phyloP scores from a whole-genome alignment of 768 basidiomycete genomes.

The Tubosaeta sp. region DNA sequence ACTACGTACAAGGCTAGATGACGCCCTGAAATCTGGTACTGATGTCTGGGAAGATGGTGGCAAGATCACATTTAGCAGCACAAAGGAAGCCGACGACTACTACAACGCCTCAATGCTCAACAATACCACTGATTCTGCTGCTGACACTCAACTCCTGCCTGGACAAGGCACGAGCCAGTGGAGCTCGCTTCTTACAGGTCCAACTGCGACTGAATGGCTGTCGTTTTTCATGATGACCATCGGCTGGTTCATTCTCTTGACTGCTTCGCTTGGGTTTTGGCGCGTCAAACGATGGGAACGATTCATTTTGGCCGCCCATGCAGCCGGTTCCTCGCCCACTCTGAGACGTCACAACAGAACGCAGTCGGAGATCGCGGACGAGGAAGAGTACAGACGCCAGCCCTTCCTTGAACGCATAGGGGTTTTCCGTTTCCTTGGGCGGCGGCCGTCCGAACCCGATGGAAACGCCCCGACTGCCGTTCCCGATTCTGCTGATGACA shows the following conservation, averaged over 20 bases:
- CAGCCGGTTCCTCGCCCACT: slow-evolving; percentile 29
- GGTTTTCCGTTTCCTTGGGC: slow-evolving; percentile 12
- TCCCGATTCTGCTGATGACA: slow-evolving; percentile 17
- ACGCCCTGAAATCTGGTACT: slow-evolving; percentile 31
- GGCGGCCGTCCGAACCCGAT: slow-evolving; percentile 9
- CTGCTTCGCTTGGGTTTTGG: slow-evolving; percentile 87
- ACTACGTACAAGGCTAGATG: slow-evolving; percentile 52
- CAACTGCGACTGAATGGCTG: slow-evolving; percentile 87
- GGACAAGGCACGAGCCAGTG: slow-evolving; percentile 18
- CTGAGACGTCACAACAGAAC: slow-evolving; percentile 30
- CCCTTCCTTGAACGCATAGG: slow-evolving; percentile 30
- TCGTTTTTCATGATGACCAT: slow-evolving; percentile 93
- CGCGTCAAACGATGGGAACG: slow-evolving; percentile 87
- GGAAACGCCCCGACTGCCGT: slow-evolving; percentile 5
- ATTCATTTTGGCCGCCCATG: slow-evolving; percentile 56
- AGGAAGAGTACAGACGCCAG: slow-evolving; percentile 23
- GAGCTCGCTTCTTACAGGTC: slow-evolving; percentile 45
- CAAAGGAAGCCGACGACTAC: slow-evolving; percentile 45
- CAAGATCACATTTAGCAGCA: slow-evolving; percentile 40
- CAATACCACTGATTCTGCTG: slow-evolving; percentile 22
- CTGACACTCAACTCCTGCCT: slow-evolving; percentile 6
- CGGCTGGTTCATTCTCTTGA: slow-evolving; percentile 86
- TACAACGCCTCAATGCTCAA: slow-evolving; percentile 27
- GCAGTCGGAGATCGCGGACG: slow-evolving; percentile 25
- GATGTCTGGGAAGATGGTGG: slow-evolving; percentile 27